Evolutionary conservation across 2,329 filamentous ascomycete species (phyloP).

Genomic region (Epichloe bromicola): DNA sequence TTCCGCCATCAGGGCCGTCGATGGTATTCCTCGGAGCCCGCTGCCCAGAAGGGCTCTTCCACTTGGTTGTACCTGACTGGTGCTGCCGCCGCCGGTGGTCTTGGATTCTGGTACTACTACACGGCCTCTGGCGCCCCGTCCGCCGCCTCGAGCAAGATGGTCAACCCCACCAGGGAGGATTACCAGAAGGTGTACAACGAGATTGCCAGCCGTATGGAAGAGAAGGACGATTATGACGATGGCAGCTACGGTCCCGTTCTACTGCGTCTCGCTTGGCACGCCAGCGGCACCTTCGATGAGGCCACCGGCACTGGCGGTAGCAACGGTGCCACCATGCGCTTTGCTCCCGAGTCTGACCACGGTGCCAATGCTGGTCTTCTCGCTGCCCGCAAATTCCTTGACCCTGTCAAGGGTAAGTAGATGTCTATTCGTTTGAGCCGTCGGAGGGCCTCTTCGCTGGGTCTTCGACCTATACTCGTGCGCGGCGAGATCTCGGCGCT

Average conservation of each 20-base stretch:
- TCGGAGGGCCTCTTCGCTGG: too few species aligned
- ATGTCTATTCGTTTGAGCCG: too few species aligned
- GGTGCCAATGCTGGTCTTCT: conserved; percentile 88
- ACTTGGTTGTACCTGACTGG: conserved; percentile 44
- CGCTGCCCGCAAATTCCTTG: conserved; percentile 79
- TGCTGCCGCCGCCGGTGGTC: conserved; percentile 46
- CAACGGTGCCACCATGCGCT: conserved; percentile 96
- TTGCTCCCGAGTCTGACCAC: conserved; percentile 76
- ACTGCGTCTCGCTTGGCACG: conserved; percentile 86
- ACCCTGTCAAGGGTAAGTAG: conserved; percentile 67
- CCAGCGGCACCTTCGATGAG: conserved; percentile 83
- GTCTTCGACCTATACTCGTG: too few species aligned
- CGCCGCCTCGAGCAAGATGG: conserved; percentile 40
- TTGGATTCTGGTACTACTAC: conserved; percentile 55
- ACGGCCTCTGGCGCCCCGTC: conserved; percentile 37
- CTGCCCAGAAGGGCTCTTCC: conserved; percentile 33
- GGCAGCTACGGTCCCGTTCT: conserved; percentile 91
- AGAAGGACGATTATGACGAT: conserved; percentile 92
- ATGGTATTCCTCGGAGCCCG: conserved; percentile 62
- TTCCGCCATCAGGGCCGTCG: conserved; percentile 66
- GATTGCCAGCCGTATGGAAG: conserved; percentile 65
- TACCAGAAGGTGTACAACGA: conserved; percentile 94
- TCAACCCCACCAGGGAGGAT: conserved; percentile 68
- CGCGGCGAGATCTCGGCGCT: conserved; percentile 2
- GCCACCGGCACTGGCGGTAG: conserved; percentile 79